phyloP scores from a whole-genome alignment of 805 yeast genomes.

The Metschnikowia continentalis region DNA sequence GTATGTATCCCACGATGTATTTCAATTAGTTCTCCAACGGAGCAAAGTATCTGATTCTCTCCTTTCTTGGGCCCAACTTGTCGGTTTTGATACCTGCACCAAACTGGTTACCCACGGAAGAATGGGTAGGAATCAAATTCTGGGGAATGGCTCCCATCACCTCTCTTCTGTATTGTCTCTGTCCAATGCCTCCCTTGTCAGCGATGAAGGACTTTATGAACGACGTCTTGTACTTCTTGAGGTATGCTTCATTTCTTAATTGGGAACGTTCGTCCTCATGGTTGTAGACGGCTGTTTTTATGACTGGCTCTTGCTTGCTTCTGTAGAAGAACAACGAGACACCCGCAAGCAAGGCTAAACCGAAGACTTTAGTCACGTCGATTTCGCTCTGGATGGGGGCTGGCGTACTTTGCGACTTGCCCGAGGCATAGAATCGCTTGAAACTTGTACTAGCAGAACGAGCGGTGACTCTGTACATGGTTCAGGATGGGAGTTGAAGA shows the following conservation, averaged over 20 bases:
- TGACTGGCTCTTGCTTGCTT: constrained; percentile 27
- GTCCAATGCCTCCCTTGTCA: constrained; percentile 46
- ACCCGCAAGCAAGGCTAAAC: constrained; percentile 39
- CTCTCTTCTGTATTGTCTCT: constrained; percentile 35
- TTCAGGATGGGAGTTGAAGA: neutral
- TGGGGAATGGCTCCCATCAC: constrained; percentile 28
- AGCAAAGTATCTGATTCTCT: constrained; percentile 38
- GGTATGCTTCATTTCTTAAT: constrained; percentile 35
- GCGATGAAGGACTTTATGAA: constrained; percentile 39
- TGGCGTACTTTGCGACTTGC: constrained; percentile 13
- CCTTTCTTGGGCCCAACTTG: constrained; percentile 44
- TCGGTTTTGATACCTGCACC: constrained; percentile 43
- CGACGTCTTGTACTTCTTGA: constrained; percentile 38
- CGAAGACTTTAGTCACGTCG: constrained; percentile 38
- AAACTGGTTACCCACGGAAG: constrained; percentile 37
- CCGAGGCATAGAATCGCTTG: constrained; percentile 16
- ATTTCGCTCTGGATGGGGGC: constrained; percentile 26
- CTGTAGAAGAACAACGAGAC: constrained; percentile 24
- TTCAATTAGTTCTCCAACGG: constrained; percentile 23
- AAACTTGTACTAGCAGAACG: constrained; percentile 14
- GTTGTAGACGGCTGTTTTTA: constrained; percentile 36
- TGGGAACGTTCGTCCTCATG: constrained; percentile 27
- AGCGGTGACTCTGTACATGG: constrained; percentile 17
- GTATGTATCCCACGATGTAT: neutral
- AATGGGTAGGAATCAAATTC: constrained; percentile 37